phyloP scores from a whole-genome alignment of 768 basidiomycete species.

The Tulasnella sp. region DNA sequence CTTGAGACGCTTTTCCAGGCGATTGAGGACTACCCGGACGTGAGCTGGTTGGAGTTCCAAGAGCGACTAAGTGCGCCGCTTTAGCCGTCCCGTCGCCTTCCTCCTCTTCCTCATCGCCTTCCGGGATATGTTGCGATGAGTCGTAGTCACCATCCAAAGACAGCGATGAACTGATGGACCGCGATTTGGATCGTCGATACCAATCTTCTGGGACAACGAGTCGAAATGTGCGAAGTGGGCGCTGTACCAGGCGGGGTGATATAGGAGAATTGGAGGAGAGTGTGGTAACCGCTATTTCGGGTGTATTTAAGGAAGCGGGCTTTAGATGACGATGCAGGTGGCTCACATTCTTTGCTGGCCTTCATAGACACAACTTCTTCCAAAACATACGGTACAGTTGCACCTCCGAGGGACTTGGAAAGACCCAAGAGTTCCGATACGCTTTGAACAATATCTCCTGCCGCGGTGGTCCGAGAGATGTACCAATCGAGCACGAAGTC shows the following conservation, averaged over 20 bases:
- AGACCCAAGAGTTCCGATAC: slow-evolving; percentile 59
- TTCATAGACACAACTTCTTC: slow-evolving; percentile 55
- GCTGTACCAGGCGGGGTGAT: slow-evolving; percentile 25
- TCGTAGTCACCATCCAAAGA: slow-evolving; percentile 14
- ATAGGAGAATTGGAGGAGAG: slow-evolving; percentile 12
- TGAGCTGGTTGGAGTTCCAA: slow-evolving; percentile 18
- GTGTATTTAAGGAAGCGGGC: background rate
- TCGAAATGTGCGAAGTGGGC: slow-evolving; percentile 37
- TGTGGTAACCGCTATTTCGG: background rate
- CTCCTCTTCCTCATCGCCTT: slow-evolving; percentile 36
- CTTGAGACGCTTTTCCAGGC: slow-evolving; percentile 47
- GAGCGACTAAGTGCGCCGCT: slow-evolving; percentile 25
- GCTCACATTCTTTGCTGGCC: slow-evolving; percentile 43
- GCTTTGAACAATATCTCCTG: slow-evolving; percentile 41
- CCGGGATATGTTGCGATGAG: slow-evolving; percentile 40
- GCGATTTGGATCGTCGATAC: slow-evolving; percentile 61
- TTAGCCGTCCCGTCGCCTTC: slow-evolving; percentile 57
- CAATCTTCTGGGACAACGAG: slow-evolving; percentile 71
- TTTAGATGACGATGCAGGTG: background rate
- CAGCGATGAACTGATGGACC: slow-evolving; percentile 25
- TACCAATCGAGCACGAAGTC: slow-evolving; percentile 56
- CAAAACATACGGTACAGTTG: slow-evolving; percentile 57
- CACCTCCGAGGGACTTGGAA: slow-evolving; percentile 54
- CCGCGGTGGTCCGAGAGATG: slow-evolving; percentile 47
- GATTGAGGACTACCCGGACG: slow-evolving; percentile 20